phyloP scores from a whole-genome alignment of 176 grass and related monocot genomes.

The Paspalum notatum region DNA sequence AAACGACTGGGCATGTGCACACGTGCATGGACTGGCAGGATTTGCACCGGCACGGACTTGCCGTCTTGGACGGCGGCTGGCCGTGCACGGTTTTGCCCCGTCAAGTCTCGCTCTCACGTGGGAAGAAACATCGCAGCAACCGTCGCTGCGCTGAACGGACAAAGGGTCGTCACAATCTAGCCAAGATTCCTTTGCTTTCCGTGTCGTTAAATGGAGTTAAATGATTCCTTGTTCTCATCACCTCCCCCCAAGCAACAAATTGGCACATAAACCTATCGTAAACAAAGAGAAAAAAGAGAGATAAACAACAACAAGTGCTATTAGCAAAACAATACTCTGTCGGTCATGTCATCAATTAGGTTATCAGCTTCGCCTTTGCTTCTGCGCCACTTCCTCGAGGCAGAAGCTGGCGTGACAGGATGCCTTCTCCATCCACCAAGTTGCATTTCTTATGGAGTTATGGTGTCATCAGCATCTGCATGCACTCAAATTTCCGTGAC shows the following conservation, averaged over 20 bases:
- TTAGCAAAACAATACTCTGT: background rate
- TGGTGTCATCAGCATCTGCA: background rate
- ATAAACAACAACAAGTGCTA: too few species aligned
- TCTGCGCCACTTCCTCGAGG: background rate
- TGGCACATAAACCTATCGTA: background rate
- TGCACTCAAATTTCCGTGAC: background rate
- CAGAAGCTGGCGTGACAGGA: background rate
- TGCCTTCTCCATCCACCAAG: background rate
- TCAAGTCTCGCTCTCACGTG: background rate
- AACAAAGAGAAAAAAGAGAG: too few species aligned
- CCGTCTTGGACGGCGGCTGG: too few species aligned
- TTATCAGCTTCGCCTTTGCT: slow-evolving; percentile 26
- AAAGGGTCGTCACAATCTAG: background rate
- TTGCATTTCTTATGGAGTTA: background rate
- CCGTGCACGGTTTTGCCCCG: background rate
- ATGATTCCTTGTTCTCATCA: slow-evolving; percentile 1
- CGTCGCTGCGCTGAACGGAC: background rate
- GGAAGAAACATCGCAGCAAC: slow-evolving; percentile 11
- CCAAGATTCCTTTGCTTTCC: background rate
- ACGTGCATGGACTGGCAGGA: too few species aligned
- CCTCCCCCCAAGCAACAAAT: background rate
- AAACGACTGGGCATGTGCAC: too few species aligned
- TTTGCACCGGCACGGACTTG: too few species aligned
- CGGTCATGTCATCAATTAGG: slow-evolving; percentile 3
- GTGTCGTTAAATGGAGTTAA: background rate